Evolutionary conservation across 2,329 filamentous ascomycete species (phyloP), one percentile per base, ranked within the genome.

Genomic region (Colletotrichum ledebouriae): DNA sequence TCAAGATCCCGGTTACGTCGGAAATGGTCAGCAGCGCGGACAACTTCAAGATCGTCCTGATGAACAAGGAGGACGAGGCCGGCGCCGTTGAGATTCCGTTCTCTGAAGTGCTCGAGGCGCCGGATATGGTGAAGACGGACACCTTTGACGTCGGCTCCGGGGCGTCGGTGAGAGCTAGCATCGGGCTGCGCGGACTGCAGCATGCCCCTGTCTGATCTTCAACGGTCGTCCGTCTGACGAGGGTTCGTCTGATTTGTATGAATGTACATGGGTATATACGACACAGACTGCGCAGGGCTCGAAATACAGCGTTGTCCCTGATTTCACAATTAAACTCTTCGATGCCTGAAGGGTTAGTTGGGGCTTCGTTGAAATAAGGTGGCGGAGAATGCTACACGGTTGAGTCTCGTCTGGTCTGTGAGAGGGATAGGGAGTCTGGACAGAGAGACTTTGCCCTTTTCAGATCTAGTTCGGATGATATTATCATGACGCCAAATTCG

Each of bases 1-100:
- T 84, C 74, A 75, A 74, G 7, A 77, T 85, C 50, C 81, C 82
- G 0, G 62, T 85, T 6, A 73, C 74, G 15, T 76, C 74, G 9
- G 75, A 73, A 12, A 70, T 76, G 71, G 56, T 77, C 1, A 69
- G 70, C 37, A 73, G 74, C 44, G 72, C 74, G 4, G 70, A 72
- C 1, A 74, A 44, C 63, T 78, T 81, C 63, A 75, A 67, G 60
- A 76, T 82, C 15, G 66, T 75, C 6, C 70, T 81, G 29, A 42
- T 81, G 70, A 77, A 82, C 71, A 75, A 74, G 37, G 72, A 76
- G 41, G 70, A 72, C 3, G 80, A 80, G 71, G 67, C 71, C 0
- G 79, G 79, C 0, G 50, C 71, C 17, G 75, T 78, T 2, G 78
- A 81, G 67, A 73, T 82, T 12, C 72, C 77, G 4, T 78, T 81